Conservation (phyloP, 371 early-diverging fungal species). For the Capillidium rhysosporum region DNA sequence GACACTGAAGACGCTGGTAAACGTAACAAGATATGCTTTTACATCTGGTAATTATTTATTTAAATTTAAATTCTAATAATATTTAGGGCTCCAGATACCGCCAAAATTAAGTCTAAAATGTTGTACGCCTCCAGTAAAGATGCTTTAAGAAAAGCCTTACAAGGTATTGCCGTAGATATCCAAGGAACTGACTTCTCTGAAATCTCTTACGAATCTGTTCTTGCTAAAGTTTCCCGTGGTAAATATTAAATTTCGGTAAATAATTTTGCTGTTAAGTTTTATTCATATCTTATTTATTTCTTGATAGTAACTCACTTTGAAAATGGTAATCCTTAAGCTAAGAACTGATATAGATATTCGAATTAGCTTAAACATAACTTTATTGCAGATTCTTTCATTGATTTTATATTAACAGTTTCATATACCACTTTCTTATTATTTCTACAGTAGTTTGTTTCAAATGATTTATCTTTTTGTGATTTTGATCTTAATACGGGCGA, state of each 20-base stretch:
- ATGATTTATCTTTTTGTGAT: no score
- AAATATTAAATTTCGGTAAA: background rate
- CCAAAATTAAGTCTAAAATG: conserved; percentile 74
- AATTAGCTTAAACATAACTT: no score
- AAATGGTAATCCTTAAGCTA: no score
- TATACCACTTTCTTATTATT: no score
- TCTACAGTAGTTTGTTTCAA: no score
- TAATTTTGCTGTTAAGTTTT: no score
- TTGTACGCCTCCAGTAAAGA: conserved; percentile 78
- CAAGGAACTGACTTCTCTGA: conserved; percentile 68
- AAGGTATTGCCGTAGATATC: conserved; percentile 55
- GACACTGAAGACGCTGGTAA: conserved; percentile 36
- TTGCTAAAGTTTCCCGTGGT: conserved; percentile 42
- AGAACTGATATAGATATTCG: no score
- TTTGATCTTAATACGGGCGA: no score
- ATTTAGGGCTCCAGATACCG: conserved; percentile 59
- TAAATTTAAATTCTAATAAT: background rate
- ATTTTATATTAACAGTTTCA: no score
- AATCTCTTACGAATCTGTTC: conserved; percentile 45
- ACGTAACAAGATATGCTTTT: conserved; percentile 52
- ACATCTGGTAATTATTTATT: conserved; percentile 25
- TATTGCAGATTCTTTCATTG: no score
- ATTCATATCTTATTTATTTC: no score
- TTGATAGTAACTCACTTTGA: no score
- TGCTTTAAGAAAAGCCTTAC: conserved; percentile 48